Evolutionary conservation across 768 basidiomycete genomes (phyloP), one percentile per base, ranked within the genome.

Genomic region (Lenzites betulinus): DNA sequence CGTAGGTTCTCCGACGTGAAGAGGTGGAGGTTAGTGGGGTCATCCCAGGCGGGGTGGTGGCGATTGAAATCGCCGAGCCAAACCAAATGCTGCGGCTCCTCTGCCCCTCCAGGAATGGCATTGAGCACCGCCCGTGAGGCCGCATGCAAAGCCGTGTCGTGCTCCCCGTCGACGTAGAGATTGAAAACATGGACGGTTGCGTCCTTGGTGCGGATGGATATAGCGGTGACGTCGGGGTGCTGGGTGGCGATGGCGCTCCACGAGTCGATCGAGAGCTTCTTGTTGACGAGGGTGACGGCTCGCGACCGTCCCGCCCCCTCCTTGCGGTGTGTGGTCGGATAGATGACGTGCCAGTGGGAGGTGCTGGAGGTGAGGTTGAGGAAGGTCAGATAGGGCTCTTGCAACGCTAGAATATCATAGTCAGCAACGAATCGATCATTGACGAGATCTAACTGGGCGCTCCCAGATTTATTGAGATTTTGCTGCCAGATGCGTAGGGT

Each of bases 31-130:
- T 79, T 76, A 0, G 58, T 7, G 1, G 53, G 39, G 1, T 70
- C 64, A 22, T 80, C 78, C 79, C 79, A 79, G 2, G 71, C 38
- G 0, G 74, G 71, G 64, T 78, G 75, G 59, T 79, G 78, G 11
- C 72, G 56, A 63, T 79, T 78, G 71, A 78, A 78, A 66, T 79
- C 73, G 0, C 77, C 77, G 0, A 67, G 43, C 73, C 70, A 74
- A 11, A 78, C 15, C 8, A 71, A n/a, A 47, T 70, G 66, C 22
- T 26, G n/a, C n/a, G 7, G 18, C 8, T 20, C 59, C 48, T 12
- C 30, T 15, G 11, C 9, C 58, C 8, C 3, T 23, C n/a, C 4
- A 28, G n/a, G 33, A 9, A 54, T 51, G 20, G n/a, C n/a, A n/a
- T n/a, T n/a, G n/a, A n/a, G n/a, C n/a, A n/a, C n/a, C n/a, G 41